Percentiles rank a stretch among this genome's conserved stretches.
Evolutionary conservation across 768 basidiomycete species (phyloP).

Genomic region (Trametes cinnabarina): DNA sequence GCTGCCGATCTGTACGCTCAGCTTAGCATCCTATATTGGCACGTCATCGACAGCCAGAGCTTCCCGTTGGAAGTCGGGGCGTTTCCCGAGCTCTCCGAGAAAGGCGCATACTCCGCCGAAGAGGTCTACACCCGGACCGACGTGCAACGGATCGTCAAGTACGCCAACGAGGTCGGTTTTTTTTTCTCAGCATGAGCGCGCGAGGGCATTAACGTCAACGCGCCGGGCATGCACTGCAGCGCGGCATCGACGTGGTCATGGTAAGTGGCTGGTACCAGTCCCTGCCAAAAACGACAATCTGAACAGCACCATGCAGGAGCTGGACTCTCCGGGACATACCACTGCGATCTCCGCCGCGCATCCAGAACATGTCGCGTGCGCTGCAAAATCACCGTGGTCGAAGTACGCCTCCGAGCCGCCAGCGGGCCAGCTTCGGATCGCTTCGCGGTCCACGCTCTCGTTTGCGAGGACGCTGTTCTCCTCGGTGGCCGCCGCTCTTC

Average conservation of each 20-base stretch:
- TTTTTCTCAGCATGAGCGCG: too few species aligned
- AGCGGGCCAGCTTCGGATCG: slow-evolving; percentile 78
- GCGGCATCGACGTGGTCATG: slow-evolving; percentile 70
- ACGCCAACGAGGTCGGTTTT: slow-evolving; percentile 73
- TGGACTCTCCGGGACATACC: slow-evolving; percentile 86
- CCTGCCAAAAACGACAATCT: too few species aligned
- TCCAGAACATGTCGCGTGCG: slow-evolving; percentile 75
- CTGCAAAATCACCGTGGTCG: slow-evolving; percentile 52
- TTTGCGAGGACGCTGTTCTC: slow-evolving; percentile 58
- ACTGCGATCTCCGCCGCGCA: slow-evolving; percentile 58
- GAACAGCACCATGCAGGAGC: slow-evolving; percentile 48
- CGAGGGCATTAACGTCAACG: too few species aligned
- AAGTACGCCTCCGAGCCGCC: slow-evolving; percentile 71
- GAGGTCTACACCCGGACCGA: slow-evolving; percentile 55
- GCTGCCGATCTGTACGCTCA: slow-evolving; percentile 21
- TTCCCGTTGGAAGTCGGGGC: slow-evolving; percentile 70
- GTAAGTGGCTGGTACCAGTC: slow-evolving; percentile 32
- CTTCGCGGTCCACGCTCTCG: slow-evolving; percentile 53
- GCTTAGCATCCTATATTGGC: slow-evolving; percentile 84
- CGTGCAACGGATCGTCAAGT: slow-evolving; percentile 57
- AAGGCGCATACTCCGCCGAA: slow-evolving; percentile 64
- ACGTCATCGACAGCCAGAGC: slow-evolving; percentile 77
- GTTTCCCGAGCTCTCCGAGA: slow-evolving; percentile 55
- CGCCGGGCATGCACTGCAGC: slow-evolving; percentile 35
- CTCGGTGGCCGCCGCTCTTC: slow-evolving; percentile 49